A percentile compares a stretch with the other conserved stretches of the same genome.
Evolutionary conservation across 2,329 filamentous ascomycete species (phyloP).

Genomic region (Stagonosporopsis vannaccii): DNA sequence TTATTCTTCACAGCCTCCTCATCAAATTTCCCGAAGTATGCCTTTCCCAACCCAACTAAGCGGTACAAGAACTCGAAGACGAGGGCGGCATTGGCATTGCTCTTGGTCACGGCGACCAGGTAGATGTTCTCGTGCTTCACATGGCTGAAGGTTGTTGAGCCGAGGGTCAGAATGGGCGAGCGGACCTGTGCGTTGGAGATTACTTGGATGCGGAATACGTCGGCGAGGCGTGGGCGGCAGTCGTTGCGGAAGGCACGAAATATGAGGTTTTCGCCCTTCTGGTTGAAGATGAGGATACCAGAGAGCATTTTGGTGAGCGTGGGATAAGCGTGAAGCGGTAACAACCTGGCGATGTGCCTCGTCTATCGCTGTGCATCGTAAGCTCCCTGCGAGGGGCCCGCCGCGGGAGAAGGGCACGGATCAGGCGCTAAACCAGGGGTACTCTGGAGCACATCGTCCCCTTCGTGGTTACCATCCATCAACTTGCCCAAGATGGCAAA

Average conservation of each 20-base stretch:
- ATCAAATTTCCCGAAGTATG: conserved; percentile 99
- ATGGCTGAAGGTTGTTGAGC: conserved; percentile 98
- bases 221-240: conserved; percentile 94
- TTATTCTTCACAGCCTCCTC: conserved; percentile 99
- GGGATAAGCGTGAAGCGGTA: conserved; percentile 4
- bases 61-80: conserved; percentile 98
- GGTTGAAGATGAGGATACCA: conserved; percentile 97
- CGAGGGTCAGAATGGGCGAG: conserved; percentile 94
- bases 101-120: conserved; percentile 95
- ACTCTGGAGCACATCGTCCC: conserved; percentile 4
- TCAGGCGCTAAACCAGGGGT: conserved; percentile 11
- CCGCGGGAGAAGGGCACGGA: conserved; percentile 10
- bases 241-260: conserved; percentile 99
- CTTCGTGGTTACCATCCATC: background rate
- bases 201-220: conserved; percentile 99
- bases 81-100: conserved; percentile 97
- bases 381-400: conserved; percentile 16
- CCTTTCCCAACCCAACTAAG: conserved; percentile 85
- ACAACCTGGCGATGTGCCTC: conserved; percentile 3
- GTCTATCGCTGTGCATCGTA: conserved; percentile 8
- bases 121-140: conserved; percentile 99
- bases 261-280: conserved; percentile 99
- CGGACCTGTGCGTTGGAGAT: conserved; percentile 98
- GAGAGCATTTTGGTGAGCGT: conserved; percentile 80
- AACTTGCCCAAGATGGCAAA: no score